Percentiles rank a stretch among this genome's conserved stretches.
These are phyloP conservation scores for Amphibolis antarctica DNA, from an alignment of 106 monocot species.

Conservation along the genomic window DNA sequence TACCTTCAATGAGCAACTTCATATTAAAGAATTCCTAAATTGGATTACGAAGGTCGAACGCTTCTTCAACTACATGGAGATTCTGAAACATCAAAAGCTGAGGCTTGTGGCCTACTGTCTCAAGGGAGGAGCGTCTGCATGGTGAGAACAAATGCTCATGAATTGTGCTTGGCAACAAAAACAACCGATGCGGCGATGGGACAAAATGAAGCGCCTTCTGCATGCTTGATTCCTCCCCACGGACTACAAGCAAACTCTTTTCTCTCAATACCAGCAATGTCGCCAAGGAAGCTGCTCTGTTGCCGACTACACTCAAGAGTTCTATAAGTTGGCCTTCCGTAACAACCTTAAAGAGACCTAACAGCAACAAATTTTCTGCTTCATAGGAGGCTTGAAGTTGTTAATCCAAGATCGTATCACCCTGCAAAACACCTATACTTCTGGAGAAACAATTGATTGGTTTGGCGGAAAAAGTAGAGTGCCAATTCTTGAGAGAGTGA, in stretches of 20 bases:
- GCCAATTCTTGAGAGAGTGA: too few relatives aligned
- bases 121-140: not conserved
- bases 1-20: not conserved
- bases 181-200: not conserved
- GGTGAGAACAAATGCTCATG: not conserved
- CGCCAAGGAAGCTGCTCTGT: not conserved
- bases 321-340: not conserved
- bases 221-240: constrained; percentile 1
- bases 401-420: not conserved
- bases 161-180: not conserved
- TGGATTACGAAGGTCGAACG: constrained; percentile 5
- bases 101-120: constrained; percentile 4
- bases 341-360: not conserved
- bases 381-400: not conserved
- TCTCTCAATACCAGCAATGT: not conserved
- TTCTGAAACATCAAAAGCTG: not conserved
- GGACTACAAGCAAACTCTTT: not conserved
- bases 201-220: constrained; percentile 4
- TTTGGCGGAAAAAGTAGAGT: too few relatives aligned
- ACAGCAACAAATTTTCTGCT: not conserved
- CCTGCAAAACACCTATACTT: too few relatives aligned
- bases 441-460: too few relatives aligned
- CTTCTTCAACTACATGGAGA: constrained; percentile 7
- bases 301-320: not conserved
- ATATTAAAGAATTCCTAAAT: constrained; percentile 8